Conservation (phyloP, 1,284 basidiomycete species). For the Polyporus tsugae region DNA sequence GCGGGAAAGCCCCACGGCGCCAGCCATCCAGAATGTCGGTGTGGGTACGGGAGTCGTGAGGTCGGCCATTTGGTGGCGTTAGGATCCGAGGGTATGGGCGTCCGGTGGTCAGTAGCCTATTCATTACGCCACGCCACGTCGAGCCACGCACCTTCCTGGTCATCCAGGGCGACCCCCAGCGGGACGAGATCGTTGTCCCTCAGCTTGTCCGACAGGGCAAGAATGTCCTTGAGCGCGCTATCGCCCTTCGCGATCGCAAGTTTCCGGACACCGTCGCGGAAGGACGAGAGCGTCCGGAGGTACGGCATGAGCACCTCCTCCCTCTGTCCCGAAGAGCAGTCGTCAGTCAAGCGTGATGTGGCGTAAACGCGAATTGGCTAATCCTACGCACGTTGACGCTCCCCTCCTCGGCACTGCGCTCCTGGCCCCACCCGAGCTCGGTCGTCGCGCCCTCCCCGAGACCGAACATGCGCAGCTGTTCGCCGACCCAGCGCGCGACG, state of each 20-base stretch:
- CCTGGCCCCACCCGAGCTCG: constrained; percentile 80
- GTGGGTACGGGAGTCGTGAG: not conserved
- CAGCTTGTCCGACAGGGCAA: constrained; percentile 88
- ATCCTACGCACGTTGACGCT: constrained; percentile 63
- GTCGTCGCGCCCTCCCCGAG: constrained; percentile 81
- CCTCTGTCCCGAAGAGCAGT: constrained; percentile 53
- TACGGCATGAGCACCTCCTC: constrained; percentile 93
- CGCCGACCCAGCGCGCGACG: constrained; percentile 85
- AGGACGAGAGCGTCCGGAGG: constrained; percentile 84
- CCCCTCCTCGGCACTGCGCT: constrained; percentile 49
- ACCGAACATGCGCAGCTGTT: constrained; percentile 96
- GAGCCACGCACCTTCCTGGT: constrained; percentile 81
- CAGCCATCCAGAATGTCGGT: not conserved
- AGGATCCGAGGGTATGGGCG: constrained; percentile 4
- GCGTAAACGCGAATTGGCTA: constrained; percentile 1
- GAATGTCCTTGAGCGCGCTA: constrained; percentile 76
- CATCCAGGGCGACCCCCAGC: constrained; percentile 95
- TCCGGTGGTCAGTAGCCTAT: not conserved
- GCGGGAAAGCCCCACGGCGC: not conserved
- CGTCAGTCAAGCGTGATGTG: too few relatives aligned
- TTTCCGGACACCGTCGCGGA: constrained; percentile 90
- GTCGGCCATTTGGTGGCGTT: constrained; percentile 5
- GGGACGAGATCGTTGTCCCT: constrained; percentile 92
- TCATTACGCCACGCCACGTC: not conserved
- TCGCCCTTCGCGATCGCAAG: constrained; percentile 82